Evolutionary conservation across 2,329 filamentous ascomycete genomes (phyloP), one percentile per base, ranked within the genome.

Genomic region (Fusarium acutatum): DNA sequence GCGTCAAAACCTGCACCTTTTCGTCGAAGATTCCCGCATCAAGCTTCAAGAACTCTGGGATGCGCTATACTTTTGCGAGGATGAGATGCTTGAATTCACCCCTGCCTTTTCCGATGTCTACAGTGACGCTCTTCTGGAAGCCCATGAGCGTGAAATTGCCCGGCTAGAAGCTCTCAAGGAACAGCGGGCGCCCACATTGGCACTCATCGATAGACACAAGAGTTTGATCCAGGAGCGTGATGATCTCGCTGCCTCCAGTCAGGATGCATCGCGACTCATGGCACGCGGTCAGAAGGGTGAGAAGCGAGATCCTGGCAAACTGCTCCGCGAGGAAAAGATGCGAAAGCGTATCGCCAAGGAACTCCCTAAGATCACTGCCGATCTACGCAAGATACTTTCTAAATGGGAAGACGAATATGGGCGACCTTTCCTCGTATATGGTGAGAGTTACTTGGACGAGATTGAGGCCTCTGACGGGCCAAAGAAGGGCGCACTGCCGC

Each of bases 81-180:
- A 99, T 79, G 96, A 99, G 84, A 98, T 98, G 95, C 90, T 98
- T 64, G 95, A 98, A 75, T 99, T 99, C 77, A 96, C 95, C 0
- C 96, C 97, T 1, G 96, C 95, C 46, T 98, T 98, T 81, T 97
- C 95, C 17, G 96, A 98, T 80, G 96, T 98, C 26, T 98, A 97
- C 83, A 98, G 95, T 77, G 96, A 99, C 81, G 96, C 96, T 9
- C 88, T 99, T 15, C 89, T 99, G 0, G 95, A 97, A 74, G 95
- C 96, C 0, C 97, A 99, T 79, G 96, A 99, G 84, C 91, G 92
- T 26, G 97, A 99, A 80, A 95, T 99, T 73, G 85, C 87, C 12
- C 90, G 95, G 28, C 87, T 99, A 1, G 94, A 97, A 81, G 87
- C 90, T 6, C 86, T 99, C 40, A 93, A 89, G 79, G 95, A 97